These are phyloP conservation scores for Nelumbo lutea DNA, from an alignment of 164 flowering plant genomes.

Conservation along the genomic window DNA sequence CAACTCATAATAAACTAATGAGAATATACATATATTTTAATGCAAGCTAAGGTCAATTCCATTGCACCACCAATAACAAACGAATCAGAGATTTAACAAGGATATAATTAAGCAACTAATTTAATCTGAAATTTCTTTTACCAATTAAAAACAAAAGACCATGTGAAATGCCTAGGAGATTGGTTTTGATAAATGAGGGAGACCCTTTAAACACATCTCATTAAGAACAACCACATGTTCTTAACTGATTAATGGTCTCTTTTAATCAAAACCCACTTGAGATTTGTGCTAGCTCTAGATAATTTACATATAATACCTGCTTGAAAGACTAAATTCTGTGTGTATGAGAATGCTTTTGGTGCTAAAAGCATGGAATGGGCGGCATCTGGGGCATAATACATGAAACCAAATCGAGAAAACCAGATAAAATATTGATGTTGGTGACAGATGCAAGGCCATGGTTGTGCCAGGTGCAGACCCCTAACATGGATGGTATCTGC, in stretches of 20 bases:
- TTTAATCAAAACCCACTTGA: slow-evolving; percentile 15
- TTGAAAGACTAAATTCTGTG: slow-evolving; percentile 19
- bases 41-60: no score
- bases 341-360: background rate
- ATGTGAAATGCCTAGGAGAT: slow-evolving; percentile 12
- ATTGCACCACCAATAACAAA: no score
- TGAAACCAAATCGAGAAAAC: slow-evolving; percentile 7
- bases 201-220: slow-evolving; percentile 13
- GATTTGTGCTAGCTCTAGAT: slow-evolving; percentile 5
- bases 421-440: slow-evolving; percentile 5
- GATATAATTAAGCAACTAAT: background rate
- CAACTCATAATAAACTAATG: background rate
- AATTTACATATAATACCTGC: background rate
- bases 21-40: no score
- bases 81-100: background rate
- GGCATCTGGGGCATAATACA: slow-evolving; percentile 28
- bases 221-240: slow-evolving; percentile 28
- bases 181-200: slow-evolving; percentile 9
- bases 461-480: slow-evolving; percentile 54
- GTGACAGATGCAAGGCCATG: slow-evolving; percentile 44
- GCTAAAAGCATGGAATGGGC: slow-evolving; percentile 20
- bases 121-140: background rate
- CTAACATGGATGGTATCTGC: slow-evolving; percentile 26
- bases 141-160: background rate
- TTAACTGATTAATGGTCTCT: slow-evolving; percentile 2